Evolutionary conservation across 139 green algal species (phyloP).

Genomic region (Penium margaritaceum): DNA sequence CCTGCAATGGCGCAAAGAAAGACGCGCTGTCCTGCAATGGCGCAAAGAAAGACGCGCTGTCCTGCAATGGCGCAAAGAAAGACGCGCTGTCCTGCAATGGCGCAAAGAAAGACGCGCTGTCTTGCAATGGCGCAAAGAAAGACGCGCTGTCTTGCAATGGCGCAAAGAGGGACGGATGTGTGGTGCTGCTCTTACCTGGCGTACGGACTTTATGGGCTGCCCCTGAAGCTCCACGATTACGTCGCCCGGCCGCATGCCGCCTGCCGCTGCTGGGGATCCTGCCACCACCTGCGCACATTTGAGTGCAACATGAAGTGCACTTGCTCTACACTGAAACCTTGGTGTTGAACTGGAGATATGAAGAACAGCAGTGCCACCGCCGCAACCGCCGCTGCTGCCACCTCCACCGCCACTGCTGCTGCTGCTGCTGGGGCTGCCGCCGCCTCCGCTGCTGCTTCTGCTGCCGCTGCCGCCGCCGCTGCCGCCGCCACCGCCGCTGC

Average conservation of each 20-base stretch:
- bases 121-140: background rate
- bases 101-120: too few species aligned
- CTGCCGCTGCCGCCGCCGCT: too few species aligned
- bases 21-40: too few species aligned
- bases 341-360: background rate
- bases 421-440: too few species aligned
- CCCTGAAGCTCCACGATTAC: constrained; percentile 50
- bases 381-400: background rate
- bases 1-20: too few species aligned
- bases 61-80: too few species aligned
- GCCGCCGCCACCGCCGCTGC: too few species aligned
- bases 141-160: background rate
- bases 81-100: background rate
- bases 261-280: constrained; percentile 46
- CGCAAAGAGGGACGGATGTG: background rate
- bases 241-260: constrained; percentile 39
- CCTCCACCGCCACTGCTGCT: too few species aligned
- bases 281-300: constrained; percentile 26
- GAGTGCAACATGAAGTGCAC: background rate
- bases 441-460: too few species aligned
- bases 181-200: constrained; percentile 13
- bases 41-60: too few species aligned
- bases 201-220: constrained; percentile 15
- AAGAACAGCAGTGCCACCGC: background rate
- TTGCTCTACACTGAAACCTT: too few species aligned